Evolutionary conservation across 164 flowering plant genomes (phyloP).

Genomic region (Liquidambar formosana): DNA sequence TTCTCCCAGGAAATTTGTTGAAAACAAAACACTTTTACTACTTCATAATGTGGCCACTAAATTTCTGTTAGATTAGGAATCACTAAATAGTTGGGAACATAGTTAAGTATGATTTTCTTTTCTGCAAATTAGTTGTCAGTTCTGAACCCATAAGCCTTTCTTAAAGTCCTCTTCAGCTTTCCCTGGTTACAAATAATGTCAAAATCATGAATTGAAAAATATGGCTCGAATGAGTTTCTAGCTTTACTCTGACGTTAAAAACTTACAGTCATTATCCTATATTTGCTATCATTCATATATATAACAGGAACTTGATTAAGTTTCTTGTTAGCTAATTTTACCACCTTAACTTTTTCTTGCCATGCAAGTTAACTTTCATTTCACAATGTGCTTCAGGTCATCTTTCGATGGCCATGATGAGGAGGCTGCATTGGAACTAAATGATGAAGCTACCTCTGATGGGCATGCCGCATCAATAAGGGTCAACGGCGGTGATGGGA

Average conservation of each 20-base stretch:
- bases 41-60: not conserved
- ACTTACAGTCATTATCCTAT: not conserved
- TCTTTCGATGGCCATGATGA: slow-evolving; percentile 89
- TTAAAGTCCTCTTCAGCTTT: not conserved
- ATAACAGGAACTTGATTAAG: slow-evolving; percentile 1
- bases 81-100: not conserved
- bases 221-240: not conserved
- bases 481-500: slow-evolving; percentile 61
- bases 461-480: slow-evolving; percentile 34
- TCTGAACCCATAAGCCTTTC: not conserved
- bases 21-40: no score
- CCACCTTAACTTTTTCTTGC: not conserved
- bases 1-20: no score
- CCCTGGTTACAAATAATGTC: no score
- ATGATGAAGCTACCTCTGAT: slow-evolving; percentile 52
- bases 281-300: not conserved
- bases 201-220: not conserved
- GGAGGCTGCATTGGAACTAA: slow-evolving; percentile 51
- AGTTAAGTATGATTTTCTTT: slow-evolving; percentile 1
- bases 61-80: not conserved
- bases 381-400: slow-evolving; percentile 42
- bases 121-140: not conserved
- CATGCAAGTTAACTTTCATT: not conserved
- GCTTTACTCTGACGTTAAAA: not conserved
- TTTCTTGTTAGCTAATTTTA: not conserved